These are phyloP conservation scores for Aciculoconidium aculeatum DNA, from an alignment of 805 yeast genomes.

Conservation along the genomic window DNA sequence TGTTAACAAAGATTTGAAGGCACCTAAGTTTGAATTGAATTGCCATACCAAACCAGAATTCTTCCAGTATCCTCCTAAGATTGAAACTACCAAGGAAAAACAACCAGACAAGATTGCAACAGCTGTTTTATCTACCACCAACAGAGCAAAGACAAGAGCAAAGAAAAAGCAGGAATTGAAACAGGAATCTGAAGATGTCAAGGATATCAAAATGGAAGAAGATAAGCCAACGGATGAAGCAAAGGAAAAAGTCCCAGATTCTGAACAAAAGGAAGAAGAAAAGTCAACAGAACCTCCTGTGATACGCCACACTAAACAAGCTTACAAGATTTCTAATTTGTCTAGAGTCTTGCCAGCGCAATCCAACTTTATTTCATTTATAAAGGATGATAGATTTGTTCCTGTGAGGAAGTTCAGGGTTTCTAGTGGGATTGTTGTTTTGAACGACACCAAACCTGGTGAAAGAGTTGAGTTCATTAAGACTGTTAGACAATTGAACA, in stretches of 20 bases:
- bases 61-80: slow-evolving; percentile 87
- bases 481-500: slow-evolving; percentile 75
- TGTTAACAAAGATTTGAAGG: slow-evolving; percentile 69
- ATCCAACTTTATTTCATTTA: slow-evolving; percentile 73
- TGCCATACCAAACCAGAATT: slow-evolving; percentile 76
- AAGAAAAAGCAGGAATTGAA: slow-evolving; percentile 52
- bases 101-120: slow-evolving; percentile 86
- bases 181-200: slow-evolving; percentile 40
- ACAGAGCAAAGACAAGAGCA: slow-evolving; percentile 89
- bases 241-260: slow-evolving; percentile 14
- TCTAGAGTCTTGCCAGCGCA: slow-evolving; percentile 89
- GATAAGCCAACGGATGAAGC: slow-evolving; percentile 9
- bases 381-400: slow-evolving; percentile 60
- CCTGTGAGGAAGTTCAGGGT: slow-evolving; percentile 78
- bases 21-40: slow-evolving; percentile 75
- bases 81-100: slow-evolving; percentile 71
- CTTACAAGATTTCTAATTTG: slow-evolving; percentile 70
- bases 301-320: slow-evolving; percentile 53
- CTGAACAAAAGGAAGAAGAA: slow-evolving; percentile 21
- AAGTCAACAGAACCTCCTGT: slow-evolving; percentile 30
- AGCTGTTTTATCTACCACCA: slow-evolving; percentile 92
- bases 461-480: slow-evolving; percentile 64
- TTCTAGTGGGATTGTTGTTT: slow-evolving; percentile 64
- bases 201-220: no score
- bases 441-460: slow-evolving; percentile 57